Conservation (phyloP, 148 eudicot species). For the Vaccinium macrocarpon region DNA sequence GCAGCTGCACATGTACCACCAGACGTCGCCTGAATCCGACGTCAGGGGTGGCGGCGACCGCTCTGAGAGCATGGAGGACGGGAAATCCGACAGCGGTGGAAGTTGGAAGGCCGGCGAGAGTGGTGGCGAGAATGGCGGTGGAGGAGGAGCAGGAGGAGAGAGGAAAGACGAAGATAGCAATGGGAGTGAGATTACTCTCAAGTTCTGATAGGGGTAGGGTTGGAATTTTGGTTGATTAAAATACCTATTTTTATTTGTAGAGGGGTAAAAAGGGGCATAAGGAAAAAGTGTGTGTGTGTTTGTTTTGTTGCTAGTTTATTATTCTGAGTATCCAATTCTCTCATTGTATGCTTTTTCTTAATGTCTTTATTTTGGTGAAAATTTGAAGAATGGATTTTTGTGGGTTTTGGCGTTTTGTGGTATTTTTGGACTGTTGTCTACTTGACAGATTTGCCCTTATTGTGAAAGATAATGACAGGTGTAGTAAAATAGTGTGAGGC, state of each 20-base stretch:
- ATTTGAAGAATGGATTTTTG: constrained; percentile 32
- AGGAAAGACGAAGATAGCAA: constrained; percentile 51
- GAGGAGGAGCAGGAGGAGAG: constrained; percentile 29
- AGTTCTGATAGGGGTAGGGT: constrained; percentile 38
- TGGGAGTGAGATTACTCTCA: constrained; percentile 65
- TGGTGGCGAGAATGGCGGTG: constrained; percentile 36
- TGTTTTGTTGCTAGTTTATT: constrained; percentile 30
- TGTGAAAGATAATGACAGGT: constrained; percentile 4
- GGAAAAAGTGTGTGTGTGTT: constrained; percentile 38
- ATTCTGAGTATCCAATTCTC: constrained; percentile 16
- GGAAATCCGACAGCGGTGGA: constrained; percentile 75
- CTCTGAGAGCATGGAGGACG: constrained; percentile 81
- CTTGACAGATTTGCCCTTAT: constrained; percentile 31
- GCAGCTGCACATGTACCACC: constrained; percentile 56
- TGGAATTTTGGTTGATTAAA: constrained; percentile 29
- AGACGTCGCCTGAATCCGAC: constrained; percentile 59
- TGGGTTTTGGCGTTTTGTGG: constrained; percentile 19
- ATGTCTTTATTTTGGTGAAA: constrained; percentile 30
- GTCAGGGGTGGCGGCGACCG: constrained; percentile 51
- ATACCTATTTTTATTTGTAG: constrained; percentile 9
- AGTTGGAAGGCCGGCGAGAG: constrained; percentile 66
- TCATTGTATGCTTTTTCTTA: constrained; percentile 29
- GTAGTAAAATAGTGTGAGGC: background rate
- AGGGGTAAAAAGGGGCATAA: constrained; percentile 46
- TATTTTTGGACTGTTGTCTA: constrained; percentile 13